Base-by-base conservation (phyloP, 805 yeast genomes). In the Candida sphagnicola region DNA sequence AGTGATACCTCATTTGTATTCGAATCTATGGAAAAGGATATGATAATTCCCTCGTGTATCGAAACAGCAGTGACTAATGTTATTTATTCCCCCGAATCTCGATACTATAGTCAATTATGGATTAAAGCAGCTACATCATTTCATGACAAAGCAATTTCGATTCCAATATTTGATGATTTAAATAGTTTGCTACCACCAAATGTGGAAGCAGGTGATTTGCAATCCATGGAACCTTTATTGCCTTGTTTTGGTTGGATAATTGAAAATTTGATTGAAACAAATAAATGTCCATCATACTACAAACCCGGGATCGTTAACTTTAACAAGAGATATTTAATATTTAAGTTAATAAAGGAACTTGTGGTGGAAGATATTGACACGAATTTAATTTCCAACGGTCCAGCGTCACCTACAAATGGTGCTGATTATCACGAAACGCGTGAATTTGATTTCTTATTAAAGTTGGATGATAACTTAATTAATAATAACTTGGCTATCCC, bases 181-280 rank as follows among this genome's bases (percentile, higher is more conserved):
- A 44, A 51, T 33, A 47, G 47, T 35, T 50, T 69, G 18, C 49
- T 69, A 33, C 74, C 74, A 0, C 39, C 38, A 2, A 40, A 47
- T 12, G 38, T 69, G 13, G 47, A 47, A 3, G 38, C 46, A 4
- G 35, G 47, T 2, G 70, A 64, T 34, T 54, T 67, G 33, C 52
- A 48, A 28, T 59, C 59, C 44, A 45, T 57, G 41, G 69, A 71
- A 38, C 72, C 80, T 0, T 62, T 86, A 35, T 77, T 88, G 4
- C 93, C 95, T 2, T 90, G 96, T 53, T 77, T 88, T 42, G 97
- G 97, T 8, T 91, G 98, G 98, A 69, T 88, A 36, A 67, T 84
- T 17, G 91, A 85, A 49, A 78, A 95, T 44, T 63, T 91, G 45
- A 56, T 89, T 39, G 95, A 86, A 52, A 49, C 62, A 8, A 65